phyloP scores from a whole-genome alignment of 2,329 filamentous ascomycete species.

The Xylaria sp. region DNA sequence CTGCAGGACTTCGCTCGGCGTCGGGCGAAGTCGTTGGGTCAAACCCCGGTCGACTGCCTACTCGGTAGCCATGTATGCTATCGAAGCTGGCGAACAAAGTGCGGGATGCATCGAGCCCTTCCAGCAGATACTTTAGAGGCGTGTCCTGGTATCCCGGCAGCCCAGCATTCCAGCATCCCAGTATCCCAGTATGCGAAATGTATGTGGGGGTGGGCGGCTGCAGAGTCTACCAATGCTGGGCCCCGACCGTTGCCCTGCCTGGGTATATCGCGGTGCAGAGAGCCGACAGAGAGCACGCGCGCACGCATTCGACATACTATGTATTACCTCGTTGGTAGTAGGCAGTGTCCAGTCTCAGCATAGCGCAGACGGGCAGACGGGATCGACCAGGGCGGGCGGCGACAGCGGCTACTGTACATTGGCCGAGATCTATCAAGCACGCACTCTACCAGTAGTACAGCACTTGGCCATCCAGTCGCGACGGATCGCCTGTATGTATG shows the following conservation, averaged over 20 bases:
- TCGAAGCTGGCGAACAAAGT: slow-evolving; percentile 32
- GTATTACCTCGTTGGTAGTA: slow-evolving; percentile 17
- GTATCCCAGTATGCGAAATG: not conserved
- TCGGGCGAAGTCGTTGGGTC: slow-evolving; percentile 39
- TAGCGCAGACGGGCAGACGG: slow-evolving; percentile 11
- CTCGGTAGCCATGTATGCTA: not conserved
- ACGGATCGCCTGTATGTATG: not conserved
- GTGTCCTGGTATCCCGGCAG: too few species aligned
- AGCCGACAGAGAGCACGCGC: slow-evolving; percentile 22
- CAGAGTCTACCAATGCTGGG: slow-evolving; percentile 27
- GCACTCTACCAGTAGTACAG: not conserved
- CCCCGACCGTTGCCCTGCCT: slow-evolving; percentile 2
- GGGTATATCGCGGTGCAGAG: slow-evolving; percentile 11
- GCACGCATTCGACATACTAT: slow-evolving; percentile 17
- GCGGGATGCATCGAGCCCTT: slow-evolving; percentile 22
- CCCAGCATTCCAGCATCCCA: too few species aligned
- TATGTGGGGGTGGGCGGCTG: slow-evolving; percentile 28
- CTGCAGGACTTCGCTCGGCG: slow-evolving; percentile 30
- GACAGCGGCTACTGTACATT: slow-evolving; percentile 32
- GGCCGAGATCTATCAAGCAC: slow-evolving; percentile 9
- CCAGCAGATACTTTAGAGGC: not conserved
- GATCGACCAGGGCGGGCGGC: slow-evolving; percentile 19
- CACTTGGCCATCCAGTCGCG: not conserved
- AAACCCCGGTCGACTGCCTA: slow-evolving; percentile 21
- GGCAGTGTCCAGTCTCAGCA: slow-evolving; percentile 11